phyloP scores from a whole-genome alignment of 1,284 basidiomycete genomes.

The Anthracocystis walkeri region DNA sequence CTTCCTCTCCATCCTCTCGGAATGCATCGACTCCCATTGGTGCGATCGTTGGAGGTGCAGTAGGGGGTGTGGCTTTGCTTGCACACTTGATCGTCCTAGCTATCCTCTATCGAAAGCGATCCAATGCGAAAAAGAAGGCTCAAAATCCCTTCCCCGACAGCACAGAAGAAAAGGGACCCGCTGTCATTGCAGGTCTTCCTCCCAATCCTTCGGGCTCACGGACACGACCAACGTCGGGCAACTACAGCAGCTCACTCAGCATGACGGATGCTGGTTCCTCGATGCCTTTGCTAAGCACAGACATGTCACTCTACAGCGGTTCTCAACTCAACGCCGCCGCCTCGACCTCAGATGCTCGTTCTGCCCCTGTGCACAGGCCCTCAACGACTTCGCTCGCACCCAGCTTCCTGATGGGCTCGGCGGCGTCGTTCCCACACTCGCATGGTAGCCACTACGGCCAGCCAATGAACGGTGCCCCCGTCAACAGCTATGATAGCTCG shows the following conservation, averaged over 20 bases:
- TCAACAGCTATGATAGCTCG: slow-evolving; percentile 4
- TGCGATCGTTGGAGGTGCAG: slow-evolving; percentile 33
- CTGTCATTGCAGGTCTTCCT: slow-evolving; percentile 35
- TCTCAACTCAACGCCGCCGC: slow-evolving; percentile 11
- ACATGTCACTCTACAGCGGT: slow-evolving; percentile 18
- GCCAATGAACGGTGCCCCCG: not conserved
- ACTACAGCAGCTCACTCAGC: slow-evolving; percentile 27
- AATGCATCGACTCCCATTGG: slow-evolving; percentile 17
- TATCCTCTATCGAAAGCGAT: slow-evolving; percentile 14
- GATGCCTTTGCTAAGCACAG: slow-evolving; percentile 24
- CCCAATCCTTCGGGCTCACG: slow-evolving; percentile 29
- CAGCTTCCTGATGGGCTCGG: slow-evolving; percentile 34
- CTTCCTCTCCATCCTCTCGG: slow-evolving; percentile 16
- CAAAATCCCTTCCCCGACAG: slow-evolving; percentile 27
- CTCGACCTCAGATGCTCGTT: slow-evolving; percentile 17
- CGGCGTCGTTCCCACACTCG: slow-evolving; percentile 27
- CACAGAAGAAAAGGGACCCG: slow-evolving; percentile 26
- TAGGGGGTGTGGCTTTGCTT: slow-evolving; percentile 27
- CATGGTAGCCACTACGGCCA: slow-evolving; percentile 23
- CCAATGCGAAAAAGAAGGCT: slow-evolving; percentile 29
- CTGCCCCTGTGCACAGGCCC: slow-evolving; percentile 24
- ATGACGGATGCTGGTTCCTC: slow-evolving; percentile 34
- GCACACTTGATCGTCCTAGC: slow-evolving; percentile 21
- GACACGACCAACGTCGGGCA: slow-evolving; percentile 19
- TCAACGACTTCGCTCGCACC: slow-evolving; percentile 32